phyloP scores from a whole-genome alignment of 495 filamentous ascomycete species.

The Thermothielavioides terrestris region DNA sequence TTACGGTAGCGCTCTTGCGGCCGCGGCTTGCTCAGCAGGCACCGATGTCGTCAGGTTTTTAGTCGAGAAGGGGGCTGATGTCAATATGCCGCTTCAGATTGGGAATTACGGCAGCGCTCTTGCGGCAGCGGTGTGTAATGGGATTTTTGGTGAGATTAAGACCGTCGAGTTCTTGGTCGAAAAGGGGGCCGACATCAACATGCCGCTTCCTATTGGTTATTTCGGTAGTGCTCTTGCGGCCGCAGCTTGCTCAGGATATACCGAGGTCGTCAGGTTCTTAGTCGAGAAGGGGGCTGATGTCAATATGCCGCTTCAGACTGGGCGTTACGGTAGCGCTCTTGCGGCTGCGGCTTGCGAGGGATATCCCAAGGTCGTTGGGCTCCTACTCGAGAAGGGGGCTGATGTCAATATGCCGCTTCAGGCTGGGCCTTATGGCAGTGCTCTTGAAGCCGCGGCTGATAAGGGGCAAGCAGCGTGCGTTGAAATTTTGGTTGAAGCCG shows the following conservation, averaged over 20 bases:
- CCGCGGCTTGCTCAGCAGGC: too few species aligned
- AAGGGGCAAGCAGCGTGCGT: neutral
- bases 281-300: neutral
- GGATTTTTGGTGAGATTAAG: too few species aligned
- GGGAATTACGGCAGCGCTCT: conserved; percentile 4
- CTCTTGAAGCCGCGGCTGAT: conserved; percentile 4
- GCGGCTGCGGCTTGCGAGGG: neutral
- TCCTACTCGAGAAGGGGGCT: conserved; percentile 22
- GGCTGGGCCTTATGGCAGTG: conserved; percentile 5
- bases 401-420: conserved; percentile 20
- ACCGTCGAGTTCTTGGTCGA: too few species aligned
- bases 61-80: conserved; percentile 3
- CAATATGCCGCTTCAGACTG: neutral
- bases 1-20: too few species aligned
- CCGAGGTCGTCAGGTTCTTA: neutral
- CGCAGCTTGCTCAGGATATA: conserved; percentile 8
- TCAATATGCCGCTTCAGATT: conserved; percentile 11
- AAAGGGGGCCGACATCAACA: conserved; percentile 10
- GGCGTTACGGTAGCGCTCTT: neutral
- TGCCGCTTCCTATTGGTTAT: conserved; percentile 5
- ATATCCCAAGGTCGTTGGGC: conserved; percentile 12
- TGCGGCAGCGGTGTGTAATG: too few species aligned
- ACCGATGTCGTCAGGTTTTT: too few species aligned
- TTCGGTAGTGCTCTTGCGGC: conserved; percentile 22
- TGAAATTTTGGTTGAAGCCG: neutral